Evolutionary conservation across 495 filamentous ascomycete species (phyloP), one percentile per base, ranked within the genome.

Genomic region (Penicillium desertorum): DNA sequence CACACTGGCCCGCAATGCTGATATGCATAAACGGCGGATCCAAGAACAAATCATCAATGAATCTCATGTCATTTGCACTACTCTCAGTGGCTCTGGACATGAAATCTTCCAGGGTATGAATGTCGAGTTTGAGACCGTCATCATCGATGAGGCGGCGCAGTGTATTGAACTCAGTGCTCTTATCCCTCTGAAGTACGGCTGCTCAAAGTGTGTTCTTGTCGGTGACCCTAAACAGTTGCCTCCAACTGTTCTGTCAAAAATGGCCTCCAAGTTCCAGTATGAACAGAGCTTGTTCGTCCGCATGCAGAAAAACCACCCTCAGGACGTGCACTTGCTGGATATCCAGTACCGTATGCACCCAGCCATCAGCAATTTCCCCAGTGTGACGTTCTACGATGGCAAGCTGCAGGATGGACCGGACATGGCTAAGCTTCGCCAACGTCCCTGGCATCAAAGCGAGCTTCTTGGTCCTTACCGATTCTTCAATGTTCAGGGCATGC

Each of bases 291-390:
- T 98, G 71, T 98, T 98, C 74, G 94, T 97, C 42, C 87, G 94
- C 29, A 98, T 98, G 95, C 92, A 97, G 67, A 81, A 83, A 59
- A 97, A 97, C 59, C 87, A 92, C 61, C 87, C 91, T 2, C 77
- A 86, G 41, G 88, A 95, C 62, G 87, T 98, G n/a, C 93, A 98
- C 72, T 80, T 98, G 36, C 83, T 98, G 20, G 93, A 97, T 71
- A 91, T 86, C 34, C 94, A 98, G 66, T 98, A 98, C 68, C 94
- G 94, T 75, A 98, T 98, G 94, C 94, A 98, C 75, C 94, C 94
- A 0, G 88, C 91, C 58, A 98, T 98, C 70, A 95, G 90, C 70
- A 64, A 65, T 34, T 98, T 96, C 72, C 94, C 94, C 1, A 96
- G 91, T 69, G 73, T 81, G 56, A 86, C 92, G 37, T 98, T 98